Evolutionary conservation across 2,329 filamentous ascomycete species (phyloP).

Genomic region (Cordyceps pruinosa): DNA sequence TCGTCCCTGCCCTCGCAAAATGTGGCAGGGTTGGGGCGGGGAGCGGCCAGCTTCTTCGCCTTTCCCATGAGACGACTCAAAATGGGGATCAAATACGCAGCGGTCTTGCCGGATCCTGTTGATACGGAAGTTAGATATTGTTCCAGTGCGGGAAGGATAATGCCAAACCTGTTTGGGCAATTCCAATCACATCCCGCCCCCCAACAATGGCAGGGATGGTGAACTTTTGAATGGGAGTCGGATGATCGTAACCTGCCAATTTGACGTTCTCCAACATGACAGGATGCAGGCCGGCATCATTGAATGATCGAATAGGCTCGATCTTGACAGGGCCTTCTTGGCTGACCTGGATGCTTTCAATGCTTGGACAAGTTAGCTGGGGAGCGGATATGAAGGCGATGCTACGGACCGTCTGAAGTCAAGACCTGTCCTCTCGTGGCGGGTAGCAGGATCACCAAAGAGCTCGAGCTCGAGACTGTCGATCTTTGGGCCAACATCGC

Average conservation of each 20-base stretch:
- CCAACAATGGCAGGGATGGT: slow-evolving; percentile 71
- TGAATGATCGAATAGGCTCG: slow-evolving; percentile 51
- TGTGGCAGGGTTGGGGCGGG: slow-evolving; percentile 58
- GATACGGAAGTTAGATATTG: background rate
- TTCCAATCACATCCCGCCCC: slow-evolving; percentile 76
- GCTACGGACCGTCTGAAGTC: slow-evolving; percentile 55
- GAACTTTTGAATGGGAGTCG: slow-evolving; percentile 85
- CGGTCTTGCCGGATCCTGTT: slow-evolving; percentile 90
- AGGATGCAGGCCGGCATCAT: slow-evolving; percentile 77
- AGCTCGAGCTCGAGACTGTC: slow-evolving; percentile 67
- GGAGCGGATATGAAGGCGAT: background rate
- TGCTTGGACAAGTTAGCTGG: slow-evolving; percentile 34
- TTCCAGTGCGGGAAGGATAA: background rate
- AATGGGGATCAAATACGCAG: slow-evolving; percentile 83
- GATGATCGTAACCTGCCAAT: slow-evolving; percentile 61
- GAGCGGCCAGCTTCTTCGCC: slow-evolving; percentile 76
- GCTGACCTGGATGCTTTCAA: slow-evolving; percentile 45
- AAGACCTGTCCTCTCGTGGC: slow-evolving; percentile 45
- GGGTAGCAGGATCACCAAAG: slow-evolving; percentile 54
- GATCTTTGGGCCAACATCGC: slow-evolving; percentile 71
- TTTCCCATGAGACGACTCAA: slow-evolving; percentile 93
- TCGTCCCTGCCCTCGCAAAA: slow-evolving; percentile 42
- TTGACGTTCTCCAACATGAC: slow-evolving; percentile 71
- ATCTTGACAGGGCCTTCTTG: slow-evolving; percentile 52
- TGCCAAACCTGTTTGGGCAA: slow-evolving; percentile 84